Percentiles rank a stretch among this genome's conserved stretches.
These are phyloP conservation scores for Diutina rugosa DNA, from an alignment of 1,139 yeast species.

Conservation along the genomic window DNA sequence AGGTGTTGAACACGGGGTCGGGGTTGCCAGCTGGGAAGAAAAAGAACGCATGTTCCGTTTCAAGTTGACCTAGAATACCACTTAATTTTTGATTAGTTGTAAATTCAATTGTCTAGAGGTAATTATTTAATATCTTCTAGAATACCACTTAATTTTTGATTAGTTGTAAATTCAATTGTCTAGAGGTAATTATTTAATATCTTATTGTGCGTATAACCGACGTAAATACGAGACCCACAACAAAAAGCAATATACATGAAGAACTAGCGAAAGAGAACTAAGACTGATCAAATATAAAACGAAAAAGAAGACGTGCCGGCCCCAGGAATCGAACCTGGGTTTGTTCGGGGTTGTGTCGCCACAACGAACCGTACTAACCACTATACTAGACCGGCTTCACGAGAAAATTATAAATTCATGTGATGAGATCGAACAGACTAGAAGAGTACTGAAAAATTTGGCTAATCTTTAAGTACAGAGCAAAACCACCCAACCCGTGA, in stretches of 20 bases:
- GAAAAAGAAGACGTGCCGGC: neutral
- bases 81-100: neutral
- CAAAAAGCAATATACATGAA: no score
- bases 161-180: no score
- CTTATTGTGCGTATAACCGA: no score
- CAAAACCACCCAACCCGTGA: no score
- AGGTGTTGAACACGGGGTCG: neutral
- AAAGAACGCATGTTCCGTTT: neutral
- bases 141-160: neutral
- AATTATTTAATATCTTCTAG: no score
- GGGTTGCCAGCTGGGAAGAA: neutral
- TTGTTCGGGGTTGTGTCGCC: neutral
- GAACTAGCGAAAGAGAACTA: neutral
- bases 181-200: no score
- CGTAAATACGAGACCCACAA: no score
- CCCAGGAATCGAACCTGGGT: constrained; percentile 1
- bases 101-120: no score
- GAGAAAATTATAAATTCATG: neutral
- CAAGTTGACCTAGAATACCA: neutral
- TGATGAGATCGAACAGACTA: no score
- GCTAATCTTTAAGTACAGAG: no score
- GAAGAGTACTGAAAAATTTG: no score
- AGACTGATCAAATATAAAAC: neutral
- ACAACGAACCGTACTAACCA: neutral
- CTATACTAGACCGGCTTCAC: neutral